phyloP scores from a whole-genome alignment of 2,329 filamentous ascomycete species.

The Immersiporthe knoxdaviesiana region DNA sequence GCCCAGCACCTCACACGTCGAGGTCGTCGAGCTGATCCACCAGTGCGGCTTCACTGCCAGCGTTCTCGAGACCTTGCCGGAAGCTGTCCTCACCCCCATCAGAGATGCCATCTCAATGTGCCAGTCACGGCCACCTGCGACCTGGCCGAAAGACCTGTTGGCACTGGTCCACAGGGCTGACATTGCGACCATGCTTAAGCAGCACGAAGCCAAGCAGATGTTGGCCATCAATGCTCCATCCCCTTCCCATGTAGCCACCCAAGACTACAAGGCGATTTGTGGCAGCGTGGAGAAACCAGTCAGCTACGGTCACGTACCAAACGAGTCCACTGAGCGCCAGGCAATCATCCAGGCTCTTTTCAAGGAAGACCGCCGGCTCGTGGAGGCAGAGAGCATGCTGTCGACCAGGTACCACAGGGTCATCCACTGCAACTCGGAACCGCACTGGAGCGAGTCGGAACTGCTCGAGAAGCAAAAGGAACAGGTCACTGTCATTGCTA shows the following conservation, averaged over 20 bases:
- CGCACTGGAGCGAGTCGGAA: constrained; percentile 81
- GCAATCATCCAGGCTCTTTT: constrained; percentile 85
- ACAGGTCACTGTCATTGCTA: constrained; percentile 82
- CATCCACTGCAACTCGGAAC: constrained; percentile 74
- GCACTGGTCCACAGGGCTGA: constrained; percentile 81
- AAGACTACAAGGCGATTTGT: constrained; percentile 75
- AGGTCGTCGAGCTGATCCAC: constrained; percentile 75
- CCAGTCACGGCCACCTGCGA: constrained; percentile 77
- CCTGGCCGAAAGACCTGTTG: constrained; percentile 74
- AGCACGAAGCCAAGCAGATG: constrained; percentile 48
- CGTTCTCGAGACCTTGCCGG: constrained; percentile 81
- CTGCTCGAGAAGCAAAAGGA: constrained; percentile 92
- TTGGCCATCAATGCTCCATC: constrained; percentile 50
- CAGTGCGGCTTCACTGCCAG: constrained; percentile 67
- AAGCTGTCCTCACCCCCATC: constrained; percentile 78
- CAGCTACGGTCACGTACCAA: constrained; percentile 39
- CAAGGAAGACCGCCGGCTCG: constrained; percentile 84
- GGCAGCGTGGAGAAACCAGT: constrained; percentile 19
- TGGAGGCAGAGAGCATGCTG: constrained; percentile 83
- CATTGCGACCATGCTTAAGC: constrained; percentile 67
- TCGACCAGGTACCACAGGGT: constrained; percentile 81
- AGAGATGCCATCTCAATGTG: constrained; percentile 84
- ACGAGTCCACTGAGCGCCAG: constrained; percentile 70
- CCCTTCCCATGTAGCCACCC: constrained; percentile 63
- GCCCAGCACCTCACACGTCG: constrained; percentile 54